Conservation (phyloP, 345 rosid genomes). For the Capsella bursapastoris region DNA sequence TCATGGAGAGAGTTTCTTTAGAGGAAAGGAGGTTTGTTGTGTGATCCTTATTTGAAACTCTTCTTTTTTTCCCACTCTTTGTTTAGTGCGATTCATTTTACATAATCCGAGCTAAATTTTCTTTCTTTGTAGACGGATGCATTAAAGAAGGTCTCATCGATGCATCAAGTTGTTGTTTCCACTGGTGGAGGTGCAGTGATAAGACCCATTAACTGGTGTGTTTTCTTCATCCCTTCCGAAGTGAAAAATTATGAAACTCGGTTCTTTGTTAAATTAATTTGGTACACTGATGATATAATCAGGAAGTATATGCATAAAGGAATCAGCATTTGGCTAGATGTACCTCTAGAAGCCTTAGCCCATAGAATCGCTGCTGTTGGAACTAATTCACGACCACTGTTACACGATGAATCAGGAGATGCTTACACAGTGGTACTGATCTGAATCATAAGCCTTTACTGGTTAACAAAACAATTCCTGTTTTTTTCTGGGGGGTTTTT, state of each 20-base stretch:
- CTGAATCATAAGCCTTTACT: constrained; percentile 13
- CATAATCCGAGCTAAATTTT: neutral
- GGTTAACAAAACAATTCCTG: neutral
- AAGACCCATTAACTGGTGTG: constrained; percentile 79
- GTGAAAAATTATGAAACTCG: neutral
- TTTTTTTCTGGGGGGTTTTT: neutral
- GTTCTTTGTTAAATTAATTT: neutral
- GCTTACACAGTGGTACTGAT: constrained; percentile 68
- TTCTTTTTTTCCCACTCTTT: neutral
- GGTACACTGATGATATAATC: constrained; percentile 10
- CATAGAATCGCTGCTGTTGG: constrained; percentile 93
- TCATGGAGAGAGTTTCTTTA: constrained; percentile 81
- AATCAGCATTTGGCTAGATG: constrained; percentile 91
- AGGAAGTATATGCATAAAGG: constrained; percentile 86
- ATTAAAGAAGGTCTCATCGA: constrained; percentile 62
- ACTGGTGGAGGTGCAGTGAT: constrained; percentile 97
- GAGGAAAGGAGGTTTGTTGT: constrained; percentile 77
- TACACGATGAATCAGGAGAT: constrained; percentile 78
- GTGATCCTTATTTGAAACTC: constrained; percentile 13
- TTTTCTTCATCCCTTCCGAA: neutral
- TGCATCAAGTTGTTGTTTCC: constrained; percentile 76
- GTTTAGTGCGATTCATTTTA: neutral
- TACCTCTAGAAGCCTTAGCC: constrained; percentile 92
- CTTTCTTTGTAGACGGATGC: constrained; percentile 64
- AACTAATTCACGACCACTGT: constrained; percentile 83